Evolutionary conservation across 768 basidiomycete genomes (phyloP).

Genomic region (Hericium coralloides): DNA sequence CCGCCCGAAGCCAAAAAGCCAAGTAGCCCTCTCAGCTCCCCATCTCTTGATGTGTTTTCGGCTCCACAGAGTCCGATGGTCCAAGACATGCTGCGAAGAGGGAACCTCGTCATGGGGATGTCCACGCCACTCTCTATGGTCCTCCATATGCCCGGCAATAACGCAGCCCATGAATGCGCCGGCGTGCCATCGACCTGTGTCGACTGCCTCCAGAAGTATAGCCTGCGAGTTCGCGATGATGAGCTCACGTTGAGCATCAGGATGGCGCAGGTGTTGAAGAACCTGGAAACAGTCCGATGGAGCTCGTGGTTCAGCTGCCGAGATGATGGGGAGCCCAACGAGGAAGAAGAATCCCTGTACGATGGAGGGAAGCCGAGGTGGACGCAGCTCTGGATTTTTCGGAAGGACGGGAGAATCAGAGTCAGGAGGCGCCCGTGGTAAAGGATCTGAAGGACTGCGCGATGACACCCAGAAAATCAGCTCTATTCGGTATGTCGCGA

Average conservation of each 20-base stretch:
- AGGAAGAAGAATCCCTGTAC: constrained; percentile 6
- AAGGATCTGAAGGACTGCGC: background rate
- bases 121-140: background rate
- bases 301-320: constrained; percentile 13
- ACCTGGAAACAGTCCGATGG: constrained; percentile 12
- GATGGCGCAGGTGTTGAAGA: constrained; percentile 11
- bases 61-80: constrained; percentile 8
- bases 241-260: constrained; percentile 13
- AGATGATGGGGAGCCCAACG: background rate
- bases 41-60: constrained; percentile 5
- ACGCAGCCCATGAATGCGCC: background rate
- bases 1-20: background rate
- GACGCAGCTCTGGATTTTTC: constrained; percentile 34
- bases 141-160: background rate
- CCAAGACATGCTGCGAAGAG: background rate
- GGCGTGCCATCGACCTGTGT: constrained; percentile 12
- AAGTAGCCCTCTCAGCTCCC: constrained; percentile 1
- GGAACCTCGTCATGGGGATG: background rate
- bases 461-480: no score
- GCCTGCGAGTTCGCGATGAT: constrained; percentile 6
- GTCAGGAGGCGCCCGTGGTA: constrained; percentile 36
- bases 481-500: no score
- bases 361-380: constrained; percentile 9
- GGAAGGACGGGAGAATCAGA: constrained; percentile 30
- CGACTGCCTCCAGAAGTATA: constrained; percentile 10